phyloP scores from a whole-genome alignment of 257 asterid species.

The Solanum peruvianum region DNA sequence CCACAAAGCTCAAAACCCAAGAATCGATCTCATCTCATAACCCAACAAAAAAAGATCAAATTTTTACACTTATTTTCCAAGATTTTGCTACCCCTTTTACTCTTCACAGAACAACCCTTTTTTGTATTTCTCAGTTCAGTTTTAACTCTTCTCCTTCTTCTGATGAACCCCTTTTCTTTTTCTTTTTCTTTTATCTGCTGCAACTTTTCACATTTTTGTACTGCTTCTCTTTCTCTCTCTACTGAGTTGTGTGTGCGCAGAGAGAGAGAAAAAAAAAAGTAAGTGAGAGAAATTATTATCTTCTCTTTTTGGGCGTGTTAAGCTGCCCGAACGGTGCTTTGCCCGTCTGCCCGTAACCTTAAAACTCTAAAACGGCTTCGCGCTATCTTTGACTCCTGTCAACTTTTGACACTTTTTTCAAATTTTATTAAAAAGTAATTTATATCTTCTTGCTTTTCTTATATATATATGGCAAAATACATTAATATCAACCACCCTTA shows the following conservation, averaged over 20 bases:
- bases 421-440: neutral
- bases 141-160: conserved; percentile 9
- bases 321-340: conserved; percentile 55
- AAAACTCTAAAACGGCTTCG: conserved; percentile 44
- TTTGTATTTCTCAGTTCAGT: conserved; percentile 5
- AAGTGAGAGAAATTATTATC: conserved; percentile 16
- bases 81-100: conserved; percentile 1
- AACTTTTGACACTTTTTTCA: conserved; percentile 2
- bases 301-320: conserved; percentile 55
- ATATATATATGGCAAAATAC: neutral
- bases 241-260: conserved; percentile 13
- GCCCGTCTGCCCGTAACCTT: conserved; percentile 50
- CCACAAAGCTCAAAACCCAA: neutral
- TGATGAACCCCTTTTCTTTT: neutral
- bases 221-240: conserved; percentile 18
- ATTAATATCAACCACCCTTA: neutral
- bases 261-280: conserved; percentile 14
- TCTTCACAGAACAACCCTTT: neutral
- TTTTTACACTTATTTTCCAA: neutral
- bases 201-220: conserved; percentile 32
- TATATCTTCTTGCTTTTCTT: neutral
- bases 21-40: neutral
- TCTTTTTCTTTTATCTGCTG: conserved; percentile 24
- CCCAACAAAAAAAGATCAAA: neutral
- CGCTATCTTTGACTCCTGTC: conserved; percentile 34